These are phyloP conservation scores for Elsinoe perseae DNA, from an alignment of 2,329 filamentous ascomycete genomes.

Conservation along the genomic window DNA sequence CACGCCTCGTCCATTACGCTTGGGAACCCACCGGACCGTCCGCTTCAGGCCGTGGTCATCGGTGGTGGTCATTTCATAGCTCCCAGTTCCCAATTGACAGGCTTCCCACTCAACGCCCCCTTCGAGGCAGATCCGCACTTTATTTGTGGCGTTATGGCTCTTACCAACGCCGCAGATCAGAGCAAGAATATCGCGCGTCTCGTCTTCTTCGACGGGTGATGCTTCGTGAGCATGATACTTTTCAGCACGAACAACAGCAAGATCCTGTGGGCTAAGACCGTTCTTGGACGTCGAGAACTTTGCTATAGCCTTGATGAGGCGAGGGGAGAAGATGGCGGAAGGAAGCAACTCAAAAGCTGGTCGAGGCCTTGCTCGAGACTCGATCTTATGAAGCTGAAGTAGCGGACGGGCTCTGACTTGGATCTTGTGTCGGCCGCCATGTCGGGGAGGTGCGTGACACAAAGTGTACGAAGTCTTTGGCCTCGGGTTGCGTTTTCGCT, in stretches of 20 bases:
- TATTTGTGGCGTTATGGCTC: constrained; percentile 41
- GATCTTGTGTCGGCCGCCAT: constrained; percentile 51
- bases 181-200: constrained; percentile 53
- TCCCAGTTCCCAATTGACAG: constrained; percentile 36
- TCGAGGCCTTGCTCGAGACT: constrained; percentile 50
- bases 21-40: constrained; percentile 63
- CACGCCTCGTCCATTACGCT: constrained; percentile 26
- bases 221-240: constrained; percentile 47
- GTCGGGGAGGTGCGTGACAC: constrained; percentile 58
- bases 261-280: constrained; percentile 58
- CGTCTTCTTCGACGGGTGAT: constrained; percentile 46
- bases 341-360: constrained; percentile 69
- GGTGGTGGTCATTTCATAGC: constrained; percentile 51
- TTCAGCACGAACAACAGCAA: constrained; percentile 64
- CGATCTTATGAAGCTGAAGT: constrained; percentile 63
- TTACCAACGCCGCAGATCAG: constrained; percentile 49
- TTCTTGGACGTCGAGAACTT: constrained; percentile 57
- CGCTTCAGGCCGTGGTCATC: constrained; percentile 51
- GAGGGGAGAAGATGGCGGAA: constrained; percentile 47
- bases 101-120: constrained; percentile 41
- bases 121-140: constrained; percentile 60
- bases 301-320: constrained; percentile 54
- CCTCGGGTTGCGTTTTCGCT: constrained; percentile 28
- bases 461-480: constrained; percentile 58
- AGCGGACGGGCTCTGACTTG: constrained; percentile 61